Base-by-base conservation (phyloP, 768 basidiomycete genomes). In the Myochromella boudieri region DNA sequence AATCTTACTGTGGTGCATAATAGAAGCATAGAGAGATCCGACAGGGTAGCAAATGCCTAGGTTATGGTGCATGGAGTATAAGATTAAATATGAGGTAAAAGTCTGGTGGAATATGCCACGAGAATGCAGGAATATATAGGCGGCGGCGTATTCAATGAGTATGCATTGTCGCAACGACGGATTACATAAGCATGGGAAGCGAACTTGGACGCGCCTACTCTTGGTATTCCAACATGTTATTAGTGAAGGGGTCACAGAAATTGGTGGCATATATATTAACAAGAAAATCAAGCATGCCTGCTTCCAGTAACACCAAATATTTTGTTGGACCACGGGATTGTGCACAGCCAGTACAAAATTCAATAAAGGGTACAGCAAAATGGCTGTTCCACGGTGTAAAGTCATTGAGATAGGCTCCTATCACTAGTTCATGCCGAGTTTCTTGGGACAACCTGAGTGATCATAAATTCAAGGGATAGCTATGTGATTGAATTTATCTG, bases 321-420 rank as follows among this genome's bases (percentile, higher is more conserved):
- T n/a, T 25, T 21, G 28, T 26, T 12, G 15, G 3, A 12, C 37
- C 17, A 12, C 2, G 14, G 4, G 31, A 5, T 36, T 38, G 22
- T 3, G 40, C 44, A 6, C 42, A 10, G 9, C n/a, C 28, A 8
- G 14, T n/a, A 26, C 34, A 37, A 8, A 53, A 49, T 27, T 42
- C 52, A 8, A 53, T 29, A 8, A 53, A 21, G 9, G 47, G 41
- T 10, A 15, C 29, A 3, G 46, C 15, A 15, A 48, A 49, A 31
- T 49, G 43, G 15, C 44, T 45, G 31, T 53, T 41, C 48, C 48
- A 53, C 14, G 40, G 9, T 25, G 52, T 36, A 14, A 53, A 44
- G 9, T 39, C 18, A 3, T 21, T 9, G 8, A 10, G 6, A 22
- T 49, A 49, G 14, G 36, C 43, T 43, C 28, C 40, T 12, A 53